phyloP scores from a whole-genome alignment of 495 filamentous ascomycete genomes.

The Chaetomidium leptoderma region DNA sequence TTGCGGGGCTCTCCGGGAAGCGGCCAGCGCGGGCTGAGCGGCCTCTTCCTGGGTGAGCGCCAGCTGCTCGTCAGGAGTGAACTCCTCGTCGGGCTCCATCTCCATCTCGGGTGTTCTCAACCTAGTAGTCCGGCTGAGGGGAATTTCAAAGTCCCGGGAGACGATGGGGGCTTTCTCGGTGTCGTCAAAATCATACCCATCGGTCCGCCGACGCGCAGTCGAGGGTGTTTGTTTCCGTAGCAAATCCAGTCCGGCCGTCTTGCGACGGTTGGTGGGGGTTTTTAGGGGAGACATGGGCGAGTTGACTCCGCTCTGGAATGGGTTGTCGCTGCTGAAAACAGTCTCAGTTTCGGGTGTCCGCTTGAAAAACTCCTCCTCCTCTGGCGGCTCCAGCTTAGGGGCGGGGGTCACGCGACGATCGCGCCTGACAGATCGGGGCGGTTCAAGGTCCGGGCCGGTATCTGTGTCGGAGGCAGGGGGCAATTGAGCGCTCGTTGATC shows the following conservation, averaged over 20 bases:
- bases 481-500: constrained; percentile 44
- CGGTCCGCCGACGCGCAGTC: constrained; percentile 34
- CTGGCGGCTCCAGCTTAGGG: constrained; percentile 41
- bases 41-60: constrained; percentile 63
- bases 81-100: constrained; percentile 75
- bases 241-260: constrained; percentile 32
- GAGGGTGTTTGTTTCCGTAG: constrained; percentile 28
- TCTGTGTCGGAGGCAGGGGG: constrained; percentile 48
- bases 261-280: constrained; percentile 41
- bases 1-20: constrained; percentile 24
- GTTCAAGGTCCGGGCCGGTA: constrained; percentile 42
- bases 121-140: constrained; percentile 27
- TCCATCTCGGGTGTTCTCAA: constrained; percentile 42
- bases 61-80: constrained; percentile 82
- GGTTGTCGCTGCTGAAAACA: constrained; percentile 83
- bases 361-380: constrained; percentile 42
- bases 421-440: constrained; percentile 23
- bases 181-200: constrained; percentile 27
- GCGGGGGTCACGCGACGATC: constrained; percentile 38
- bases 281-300: constrained; percentile 32
- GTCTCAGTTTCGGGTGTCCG: constrained; percentile 47
- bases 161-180: constrained; percentile 23
- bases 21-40: constrained; percentile 29
- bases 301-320: constrained; percentile 80
- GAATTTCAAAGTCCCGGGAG: constrained; percentile 49